A percentile compares a stretch with the other conserved stretches of the same genome.
Evolutionary conservation across 257 asterid species (phyloP).

Genomic region (Penstemon newberryi): DNA sequence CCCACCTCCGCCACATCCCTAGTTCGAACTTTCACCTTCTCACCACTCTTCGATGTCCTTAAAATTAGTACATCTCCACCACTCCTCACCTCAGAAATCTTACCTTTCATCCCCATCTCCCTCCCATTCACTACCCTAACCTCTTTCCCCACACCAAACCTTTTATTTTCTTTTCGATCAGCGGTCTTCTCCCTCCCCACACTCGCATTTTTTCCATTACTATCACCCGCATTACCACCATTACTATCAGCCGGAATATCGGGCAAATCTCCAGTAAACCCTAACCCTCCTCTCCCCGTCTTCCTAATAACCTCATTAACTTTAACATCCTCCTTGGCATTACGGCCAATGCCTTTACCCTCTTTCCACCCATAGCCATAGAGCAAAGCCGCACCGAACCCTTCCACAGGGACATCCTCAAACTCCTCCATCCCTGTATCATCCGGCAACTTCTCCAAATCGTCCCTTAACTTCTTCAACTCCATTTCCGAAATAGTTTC

Average conservation of each 20-base stretch:
- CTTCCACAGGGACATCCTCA: slow-evolving; percentile 76
- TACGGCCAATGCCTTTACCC: slow-evolving; percentile 76
- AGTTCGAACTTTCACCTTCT: slow-evolving; percentile 46
- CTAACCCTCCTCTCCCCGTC: slow-evolving; percentile 78
- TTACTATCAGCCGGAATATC: slow-evolving; percentile 22
- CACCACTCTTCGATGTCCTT: slow-evolving; percentile 46
- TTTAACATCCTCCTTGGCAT: slow-evolving; percentile 66
- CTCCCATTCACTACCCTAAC: slow-evolving; percentile 70
- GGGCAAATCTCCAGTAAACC: slow-evolving; percentile 46
- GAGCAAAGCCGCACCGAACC: slow-evolving; percentile 62
- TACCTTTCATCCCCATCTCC: slow-evolving; percentile 67
- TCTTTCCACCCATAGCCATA: slow-evolving; percentile 86
- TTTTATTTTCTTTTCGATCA: slow-evolving; percentile 32
- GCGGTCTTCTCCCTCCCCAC: slow-evolving; percentile 24
- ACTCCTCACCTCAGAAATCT: slow-evolving; percentile 49
- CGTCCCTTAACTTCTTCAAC: slow-evolving; percentile 57
- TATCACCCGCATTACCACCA: slow-evolving; percentile 34
- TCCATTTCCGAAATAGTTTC: slow-evolving; percentile 43
- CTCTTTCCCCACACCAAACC: slow-evolving; percentile 50
- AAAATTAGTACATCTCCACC: slow-evolving; percentile 50
- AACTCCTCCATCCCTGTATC: slow-evolving; percentile 55
- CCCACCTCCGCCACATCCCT: slow-evolving; percentile 70
- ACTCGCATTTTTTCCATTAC: slow-evolving; percentile 11
- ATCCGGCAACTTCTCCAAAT: slow-evolving; percentile 60
- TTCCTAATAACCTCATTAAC: slow-evolving; percentile 48